These are phyloP conservation scores for Bathelium albidoporum DNA, from an alignment of 495 filamentous ascomycete genomes.

Conservation along the genomic window DNA sequence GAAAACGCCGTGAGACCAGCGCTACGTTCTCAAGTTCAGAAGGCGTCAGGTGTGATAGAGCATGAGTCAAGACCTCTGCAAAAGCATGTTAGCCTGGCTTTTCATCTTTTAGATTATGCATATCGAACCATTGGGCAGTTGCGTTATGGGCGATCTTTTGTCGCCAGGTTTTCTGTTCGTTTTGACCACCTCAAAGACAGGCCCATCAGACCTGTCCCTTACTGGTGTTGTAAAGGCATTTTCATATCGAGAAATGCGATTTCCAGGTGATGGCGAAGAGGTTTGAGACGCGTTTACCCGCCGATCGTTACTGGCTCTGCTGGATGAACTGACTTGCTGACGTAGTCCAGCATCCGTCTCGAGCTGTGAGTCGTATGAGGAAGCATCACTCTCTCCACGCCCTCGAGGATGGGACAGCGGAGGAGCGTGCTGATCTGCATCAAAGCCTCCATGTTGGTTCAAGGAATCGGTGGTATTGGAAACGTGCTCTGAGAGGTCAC, in stretches of 20 bases:
- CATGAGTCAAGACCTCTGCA: conserved; percentile 80
- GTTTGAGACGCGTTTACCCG: conserved; percentile 23
- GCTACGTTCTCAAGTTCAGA: conserved; percentile 65
- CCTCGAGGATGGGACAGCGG: conserved; percentile 16
- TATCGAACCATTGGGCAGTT: conserved; percentile 71
- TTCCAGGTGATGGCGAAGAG: conserved; percentile 38
- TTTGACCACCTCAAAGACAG: conserved; percentile 54
- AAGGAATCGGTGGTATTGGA: conserved; percentile 31
- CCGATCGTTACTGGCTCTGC: background rate
- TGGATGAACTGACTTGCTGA: conserved; percentile 6
- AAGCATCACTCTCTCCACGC: conserved; percentile 2
- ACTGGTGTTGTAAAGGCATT: conserved; percentile 41
- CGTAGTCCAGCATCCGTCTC: conserved; percentile 12
- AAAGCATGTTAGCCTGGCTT: background rate
- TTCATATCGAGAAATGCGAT: conserved; percentile 66
- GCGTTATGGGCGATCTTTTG: conserved; percentile 37
- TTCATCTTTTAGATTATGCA: conserved; percentile 3
- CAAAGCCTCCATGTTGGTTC: conserved; percentile 66
- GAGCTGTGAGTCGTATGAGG: conserved; percentile 12
- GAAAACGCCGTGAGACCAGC: conserved; percentile 75
- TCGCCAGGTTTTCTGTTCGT: conserved; percentile 40
- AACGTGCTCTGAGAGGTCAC: conserved; percentile 35
- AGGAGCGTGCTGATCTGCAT: conserved; percentile 28
- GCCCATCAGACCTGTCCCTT: conserved; percentile 37
- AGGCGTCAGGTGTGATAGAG: conserved; percentile 79